Evolutionary conservation across 371 early-diverging fungal genomes (phyloP), one percentile per base, ranked within the genome.

Genomic region (Haplosporangium sp.): DNA sequence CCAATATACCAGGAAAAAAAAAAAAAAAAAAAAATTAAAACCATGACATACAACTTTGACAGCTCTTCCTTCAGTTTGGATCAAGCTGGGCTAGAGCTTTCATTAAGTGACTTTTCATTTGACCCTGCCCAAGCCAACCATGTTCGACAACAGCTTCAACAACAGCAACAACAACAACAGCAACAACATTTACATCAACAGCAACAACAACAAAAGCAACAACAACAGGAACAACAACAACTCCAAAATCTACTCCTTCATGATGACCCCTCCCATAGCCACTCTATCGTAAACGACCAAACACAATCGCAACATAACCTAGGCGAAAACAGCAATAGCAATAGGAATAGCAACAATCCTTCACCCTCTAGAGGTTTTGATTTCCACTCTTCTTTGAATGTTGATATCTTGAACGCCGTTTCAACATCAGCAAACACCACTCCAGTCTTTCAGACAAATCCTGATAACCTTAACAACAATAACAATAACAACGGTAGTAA

Each of bases 11-110:
- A 9, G 13, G n/a, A 13, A 48, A 48, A n/a, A 13, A 9, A 13
- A 0, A 17, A 13, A 0, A 17, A 48, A 48, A 13, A 9, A 9
- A 17, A 13, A 13, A 48, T 17, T 13, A 1, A 9, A 13, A 66
- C n/a, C 37, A 81, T 81, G 81, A 42, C 81, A 53, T 74, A 65
- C 69, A 74, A 74, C 45, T 81, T 81, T 69, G 75, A 71, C 66
- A 65, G 47, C 56, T 61, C 73, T 39, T 37, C 74, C 3, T 81
- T 74, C 53, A 61, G 44, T 11, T 48, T 81, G 52, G 71, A 74
- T 62, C 81, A 71, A 9, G 69, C 81, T 2, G 81, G 75, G 17
- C 59, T 81, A 48, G 81, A 81, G 52, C 66, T 81, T 0, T 81
- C 81, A 8, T 74, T 81, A 27, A 74, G 48, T 50, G 81, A 81